A percentile compares a stretch with the other conserved stretches of the same genome.
Conservation (phyloP, 2,329 filamentous ascomycete genomes). For the Sclerotinia spermophila region DNA sequence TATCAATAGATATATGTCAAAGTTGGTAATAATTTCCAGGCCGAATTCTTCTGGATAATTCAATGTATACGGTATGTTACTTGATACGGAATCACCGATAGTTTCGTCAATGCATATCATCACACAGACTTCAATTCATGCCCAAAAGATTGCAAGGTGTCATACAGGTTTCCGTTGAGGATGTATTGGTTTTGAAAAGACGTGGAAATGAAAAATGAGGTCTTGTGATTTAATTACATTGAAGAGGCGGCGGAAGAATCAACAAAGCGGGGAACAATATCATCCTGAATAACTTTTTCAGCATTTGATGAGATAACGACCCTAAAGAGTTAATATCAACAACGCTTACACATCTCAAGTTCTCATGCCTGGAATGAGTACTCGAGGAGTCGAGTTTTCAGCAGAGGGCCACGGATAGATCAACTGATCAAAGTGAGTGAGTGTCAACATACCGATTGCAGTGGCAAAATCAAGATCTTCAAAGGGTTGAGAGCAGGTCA, state of each 20-base stretch:
- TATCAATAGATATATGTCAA: constrained; percentile 2
- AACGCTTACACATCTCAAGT: not conserved
- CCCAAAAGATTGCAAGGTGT: not conserved
- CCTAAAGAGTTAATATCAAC: not conserved
- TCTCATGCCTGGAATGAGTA: not conserved
- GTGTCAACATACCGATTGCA: not conserved
- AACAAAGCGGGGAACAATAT: not conserved
- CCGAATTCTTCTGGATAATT: not conserved
- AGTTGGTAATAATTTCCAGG: constrained; percentile 5
- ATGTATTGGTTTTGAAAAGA: not conserved
- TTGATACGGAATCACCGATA: not conserved
- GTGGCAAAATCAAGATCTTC: not conserved
- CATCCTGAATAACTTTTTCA: not conserved
- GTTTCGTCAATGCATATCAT: not conserved
- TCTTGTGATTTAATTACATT: not conserved
- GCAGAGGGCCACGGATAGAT: not conserved
- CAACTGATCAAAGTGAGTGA: too few relatives aligned
- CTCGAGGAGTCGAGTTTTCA: not conserved
- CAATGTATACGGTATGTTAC: not conserved
- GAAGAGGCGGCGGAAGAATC: not conserved
- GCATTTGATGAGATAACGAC: not conserved
- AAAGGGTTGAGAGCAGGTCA: not conserved
- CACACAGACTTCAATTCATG: not conserved
- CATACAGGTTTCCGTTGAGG: not conserved
- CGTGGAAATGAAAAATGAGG: not conserved